phyloP scores from a whole-genome alignment of 2,329 filamentous ascomycete genomes.

The Verticillium longisporum region DNA sequence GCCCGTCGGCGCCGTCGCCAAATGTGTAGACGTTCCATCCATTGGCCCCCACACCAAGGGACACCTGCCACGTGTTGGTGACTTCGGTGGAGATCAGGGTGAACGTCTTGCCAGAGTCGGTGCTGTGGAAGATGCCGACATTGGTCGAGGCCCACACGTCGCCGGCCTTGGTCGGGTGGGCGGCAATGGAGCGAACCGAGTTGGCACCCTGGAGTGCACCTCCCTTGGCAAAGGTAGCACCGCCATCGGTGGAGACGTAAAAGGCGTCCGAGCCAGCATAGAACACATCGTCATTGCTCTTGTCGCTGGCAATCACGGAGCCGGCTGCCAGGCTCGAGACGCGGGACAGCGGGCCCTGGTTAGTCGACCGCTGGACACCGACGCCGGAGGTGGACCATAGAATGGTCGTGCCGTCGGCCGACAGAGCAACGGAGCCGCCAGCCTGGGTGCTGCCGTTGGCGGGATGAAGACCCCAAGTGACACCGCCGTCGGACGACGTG shows the following conservation, averaged over 20 bases:
- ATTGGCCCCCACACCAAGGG: slow-evolving; percentile 32
- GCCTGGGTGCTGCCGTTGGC: slow-evolving; percentile 34
- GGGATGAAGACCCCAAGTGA: slow-evolving; percentile 38
- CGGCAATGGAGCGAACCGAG: slow-evolving; percentile 48
- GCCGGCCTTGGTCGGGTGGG: slow-evolving; percentile 51
- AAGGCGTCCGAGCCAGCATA: slow-evolving; percentile 43
- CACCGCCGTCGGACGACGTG: slow-evolving; percentile 41
- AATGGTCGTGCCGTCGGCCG: slow-evolving; percentile 42
- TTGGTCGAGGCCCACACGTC: slow-evolving; percentile 54
- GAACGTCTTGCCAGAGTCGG: slow-evolving; percentile 43
- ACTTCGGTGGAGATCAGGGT: slow-evolving; percentile 26
- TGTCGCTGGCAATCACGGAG: slow-evolving; percentile 47
- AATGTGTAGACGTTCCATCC: slow-evolving; percentile 42
- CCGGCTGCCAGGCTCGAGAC: slow-evolving; percentile 37
- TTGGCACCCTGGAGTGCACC: slow-evolving; percentile 29
- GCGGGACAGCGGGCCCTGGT: slow-evolving; percentile 32
- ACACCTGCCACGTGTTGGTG: slow-evolving; percentile 33
- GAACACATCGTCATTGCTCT: slow-evolving; percentile 43
- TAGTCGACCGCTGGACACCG: slow-evolving; percentile 34
- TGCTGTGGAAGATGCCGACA: slow-evolving; percentile 46
- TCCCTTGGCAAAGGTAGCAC: slow-evolving; percentile 33
- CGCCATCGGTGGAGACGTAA: slow-evolving; percentile 44
- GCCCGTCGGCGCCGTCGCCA: slow-evolving; percentile 32
- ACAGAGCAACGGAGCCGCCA: slow-evolving; percentile 41
- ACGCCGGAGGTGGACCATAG: slow-evolving; percentile 36